These are phyloP conservation scores for Abelmoschus esculentus DNA, from an alignment of 345 rosid genomes.

Conservation along the genomic window DNA sequence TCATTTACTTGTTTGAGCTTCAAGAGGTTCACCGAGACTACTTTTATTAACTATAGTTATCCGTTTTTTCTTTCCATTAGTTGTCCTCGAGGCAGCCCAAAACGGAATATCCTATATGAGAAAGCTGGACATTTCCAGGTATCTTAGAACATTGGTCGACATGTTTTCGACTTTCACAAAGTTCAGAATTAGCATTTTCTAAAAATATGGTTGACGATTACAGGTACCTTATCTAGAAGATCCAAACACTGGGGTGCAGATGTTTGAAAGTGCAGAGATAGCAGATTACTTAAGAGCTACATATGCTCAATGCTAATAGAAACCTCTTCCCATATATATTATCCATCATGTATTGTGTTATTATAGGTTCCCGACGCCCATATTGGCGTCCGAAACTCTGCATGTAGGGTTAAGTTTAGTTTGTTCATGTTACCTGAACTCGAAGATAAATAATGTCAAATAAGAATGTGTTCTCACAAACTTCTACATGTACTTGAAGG, in stretches of 20 bases:
- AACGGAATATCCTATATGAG: not conserved
- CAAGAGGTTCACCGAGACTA: not conserved
- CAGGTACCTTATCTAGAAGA: constrained; percentile 77
- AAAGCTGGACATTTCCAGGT: too few species aligned
- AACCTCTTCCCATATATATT: not conserved
- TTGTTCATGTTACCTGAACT: too few species aligned
- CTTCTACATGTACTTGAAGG: not conserved
- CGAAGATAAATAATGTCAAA: too few species aligned
- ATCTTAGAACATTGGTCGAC: too few species aligned
- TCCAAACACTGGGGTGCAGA: constrained; percentile 85
- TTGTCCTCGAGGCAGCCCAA: constrained; percentile 70
- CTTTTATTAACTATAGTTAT: not conserved
- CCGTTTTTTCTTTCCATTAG: constrained; percentile 24
- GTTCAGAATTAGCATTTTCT: not conserved
- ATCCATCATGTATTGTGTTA: not conserved
- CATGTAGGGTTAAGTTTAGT: too few species aligned
- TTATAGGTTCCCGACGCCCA: not conserved
- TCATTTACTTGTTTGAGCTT: not conserved
- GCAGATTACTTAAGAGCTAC: constrained; percentile 69
- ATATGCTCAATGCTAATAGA: constrained; percentile 31
- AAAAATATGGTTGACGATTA: constrained; percentile 20
- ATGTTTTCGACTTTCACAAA: not conserved
- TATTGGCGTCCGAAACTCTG: not conserved
- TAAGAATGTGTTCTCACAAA: not conserved
- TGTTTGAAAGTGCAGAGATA: constrained; percentile 93